These are phyloP conservation scores for Vinca minor DNA, from an alignment of 257 asterid species.

Conservation along the genomic window DNA sequence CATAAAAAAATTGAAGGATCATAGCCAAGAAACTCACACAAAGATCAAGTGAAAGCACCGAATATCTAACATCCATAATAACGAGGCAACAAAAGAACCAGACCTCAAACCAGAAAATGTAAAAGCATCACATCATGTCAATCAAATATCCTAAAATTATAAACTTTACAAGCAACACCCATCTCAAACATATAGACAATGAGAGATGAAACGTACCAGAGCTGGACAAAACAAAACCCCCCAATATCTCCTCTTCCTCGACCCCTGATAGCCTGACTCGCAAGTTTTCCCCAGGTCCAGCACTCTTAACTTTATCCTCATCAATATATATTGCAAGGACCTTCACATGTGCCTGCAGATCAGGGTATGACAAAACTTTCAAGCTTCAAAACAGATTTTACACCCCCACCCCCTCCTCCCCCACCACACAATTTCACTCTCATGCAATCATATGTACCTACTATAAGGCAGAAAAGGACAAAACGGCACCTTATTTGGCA, in stretches of 20 bases:
- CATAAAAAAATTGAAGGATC: not conserved
- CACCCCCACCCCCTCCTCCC: too few species aligned
- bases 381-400: not conserved
- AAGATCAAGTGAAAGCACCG: not conserved
- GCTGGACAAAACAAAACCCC: conserved; percentile 69
- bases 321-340: conserved; percentile 64
- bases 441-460: too few species aligned
- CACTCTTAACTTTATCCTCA: conserved; percentile 60
- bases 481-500: conserved; percentile 84
- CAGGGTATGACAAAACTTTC: not conserved
- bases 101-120: not conserved
- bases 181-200: not conserved
- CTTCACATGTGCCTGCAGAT: conserved; percentile 61
- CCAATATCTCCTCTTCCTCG: conserved; percentile 72
- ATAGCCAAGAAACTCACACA: not conserved
- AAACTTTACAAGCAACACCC: not conserved
- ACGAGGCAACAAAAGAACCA: not conserved
- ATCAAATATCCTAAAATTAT: not conserved
- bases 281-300: conserved; percentile 94
- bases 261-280: conserved; percentile 82
- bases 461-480: conserved; percentile 7
- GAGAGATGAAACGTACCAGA: conserved; percentile 38
- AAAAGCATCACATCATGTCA: not conserved
- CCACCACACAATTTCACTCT: not conserved
- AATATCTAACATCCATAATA: not conserved